Evolutionary conservation across 2,329 filamentous ascomycete species (phyloP).

Genomic region (Chrysoporthe deuterocubensis): DNA sequence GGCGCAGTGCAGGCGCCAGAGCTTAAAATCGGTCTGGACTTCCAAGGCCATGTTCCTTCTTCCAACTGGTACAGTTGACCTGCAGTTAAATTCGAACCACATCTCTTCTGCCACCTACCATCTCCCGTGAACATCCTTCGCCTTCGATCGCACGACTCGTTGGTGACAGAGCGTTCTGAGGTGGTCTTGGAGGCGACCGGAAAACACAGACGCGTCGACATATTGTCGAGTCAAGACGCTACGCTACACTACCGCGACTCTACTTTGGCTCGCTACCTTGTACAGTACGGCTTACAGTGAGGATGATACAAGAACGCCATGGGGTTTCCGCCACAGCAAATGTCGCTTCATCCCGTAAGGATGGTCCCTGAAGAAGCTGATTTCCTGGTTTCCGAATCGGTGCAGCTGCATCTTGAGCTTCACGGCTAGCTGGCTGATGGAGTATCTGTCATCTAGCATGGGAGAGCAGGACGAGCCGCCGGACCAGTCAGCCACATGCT

Average conservation of each 20-base stretch:
- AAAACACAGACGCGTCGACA: neutral
- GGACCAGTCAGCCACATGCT: slow-evolving; percentile 6
- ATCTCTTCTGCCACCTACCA: neutral
- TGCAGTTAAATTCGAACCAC: neutral
- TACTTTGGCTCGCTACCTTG: neutral
- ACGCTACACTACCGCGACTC: slow-evolving; percentile 6
- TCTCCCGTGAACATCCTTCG: neutral
- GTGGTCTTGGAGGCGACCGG: neutral
- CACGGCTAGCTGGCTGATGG: slow-evolving; percentile 26
- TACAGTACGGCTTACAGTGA: slow-evolving; percentile 17
- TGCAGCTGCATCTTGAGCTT: slow-evolving; percentile 27
- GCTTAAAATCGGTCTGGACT: slow-evolving; percentile 9
- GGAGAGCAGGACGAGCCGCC: slow-evolving; percentile 11
- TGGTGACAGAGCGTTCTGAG: neutral
- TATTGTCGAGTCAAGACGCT: slow-evolving; percentile 6
- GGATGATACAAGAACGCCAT: slow-evolving; percentile 7
- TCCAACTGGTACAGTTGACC: neutral
- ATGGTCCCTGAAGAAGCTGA: slow-evolving; percentile 23
- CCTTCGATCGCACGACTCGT: neutral
- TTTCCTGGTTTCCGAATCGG: slow-evolving; percentile 22
- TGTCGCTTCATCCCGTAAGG: slow-evolving; percentile 20
- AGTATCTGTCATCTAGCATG: slow-evolving; percentile 20
- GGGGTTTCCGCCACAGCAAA: neutral
- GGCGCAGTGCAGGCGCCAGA: neutral
- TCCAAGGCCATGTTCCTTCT: slow-evolving; percentile 1